Evolutionary conservation across 2,329 filamentous ascomycete genomes (phyloP), one percentile per base, ranked within the genome.

Genomic region (Diaporthe sp.): DNA sequence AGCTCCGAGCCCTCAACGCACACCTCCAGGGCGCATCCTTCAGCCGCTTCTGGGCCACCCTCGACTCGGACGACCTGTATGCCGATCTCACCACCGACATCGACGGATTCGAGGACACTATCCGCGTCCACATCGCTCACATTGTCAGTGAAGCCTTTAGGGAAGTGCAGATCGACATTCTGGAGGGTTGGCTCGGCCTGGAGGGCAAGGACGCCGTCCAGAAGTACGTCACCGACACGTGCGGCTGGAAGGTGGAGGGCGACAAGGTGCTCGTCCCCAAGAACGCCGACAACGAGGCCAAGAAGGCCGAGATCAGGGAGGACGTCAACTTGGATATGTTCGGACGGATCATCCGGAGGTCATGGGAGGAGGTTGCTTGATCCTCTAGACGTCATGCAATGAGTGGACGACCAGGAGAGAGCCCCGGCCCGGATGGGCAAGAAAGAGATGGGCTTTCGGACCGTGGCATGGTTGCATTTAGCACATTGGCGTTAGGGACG

Each of bases 201-300:
- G 82, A 85, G 77, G 91, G 90, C 81, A 90, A 90, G 77, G 92
- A 92, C 70, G 89, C 89, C 46, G 91, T 94, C 68, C 88, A 90
- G 80, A 95, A 95, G 86, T 98, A 98, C 80, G 91, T 97, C 79
- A 90, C 91, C 75, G 94, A 96, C 84, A 94, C 96, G 15, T 97
- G 94, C 82, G 95, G 94, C 79, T 99, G 96, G 95, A 91, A 90
- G 80, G 89, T 98, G 57, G 93, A 95, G 77, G 87, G 88, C 42
- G 91, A 88, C 46, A 82, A 87, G 58, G 92, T 98, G 78, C 91
- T 91, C 84, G 91, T 99, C 74, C 97, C 97, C 74, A 88, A 93
- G 82, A 99, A 99, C 88, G 94, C 97, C 83, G 97, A 99, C 87
- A 98, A 98, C 84, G 96, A 98, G 91, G 97, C 95, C 60, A 95